A percentile compares a stretch with the other conserved stretches of the same genome.
Conservation (phyloP, 2,329 filamentous ascomycete species). For the Cyphellophora europaea region DNA sequence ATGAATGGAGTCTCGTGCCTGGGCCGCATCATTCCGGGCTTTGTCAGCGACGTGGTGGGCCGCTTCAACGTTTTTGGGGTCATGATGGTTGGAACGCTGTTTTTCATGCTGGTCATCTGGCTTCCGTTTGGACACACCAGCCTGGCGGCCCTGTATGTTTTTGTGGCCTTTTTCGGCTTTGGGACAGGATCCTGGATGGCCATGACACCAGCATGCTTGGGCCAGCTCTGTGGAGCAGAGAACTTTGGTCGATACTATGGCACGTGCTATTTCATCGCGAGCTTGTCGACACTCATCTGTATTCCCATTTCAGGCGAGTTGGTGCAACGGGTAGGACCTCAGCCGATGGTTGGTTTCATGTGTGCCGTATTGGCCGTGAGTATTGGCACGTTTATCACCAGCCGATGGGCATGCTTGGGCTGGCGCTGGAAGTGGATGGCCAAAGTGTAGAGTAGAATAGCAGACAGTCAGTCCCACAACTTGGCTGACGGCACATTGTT, state of each 20-base stretch:
- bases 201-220: conserved; percentile 31
- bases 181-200: conserved; percentile 38
- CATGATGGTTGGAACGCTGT: conserved; percentile 26
- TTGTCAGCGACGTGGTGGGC: conserved; percentile 34
- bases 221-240: conserved; percentile 36
- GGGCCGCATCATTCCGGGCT: conserved; percentile 35
- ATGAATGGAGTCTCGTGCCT: conserved; percentile 34
- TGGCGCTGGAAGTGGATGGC: conserved; percentile 30
- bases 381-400: conserved; percentile 20
- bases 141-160: conserved; percentile 32
- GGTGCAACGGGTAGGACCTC: conserved; percentile 35
- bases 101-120: conserved; percentile 34
- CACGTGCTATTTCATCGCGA: conserved; percentile 37
- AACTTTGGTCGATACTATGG: conserved; percentile 40
- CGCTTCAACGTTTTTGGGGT: conserved; percentile 36
- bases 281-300: conserved; percentile 36
- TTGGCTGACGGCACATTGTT: no score
- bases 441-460: conserved; percentile 26
- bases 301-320: conserved; percentile 38
- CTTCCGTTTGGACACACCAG: conserved; percentile 35
- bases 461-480: no score
- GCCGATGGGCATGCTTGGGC: conserved; percentile 27
- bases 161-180: conserved; percentile 40
- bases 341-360: conserved; percentile 37
- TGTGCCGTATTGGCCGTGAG: conserved; percentile 32